Percentiles rank a stretch among this genome's conserved stretches.
Conservation (phyloP, 345 rosid genomes). For the Hirschfeldia incana region DNA sequence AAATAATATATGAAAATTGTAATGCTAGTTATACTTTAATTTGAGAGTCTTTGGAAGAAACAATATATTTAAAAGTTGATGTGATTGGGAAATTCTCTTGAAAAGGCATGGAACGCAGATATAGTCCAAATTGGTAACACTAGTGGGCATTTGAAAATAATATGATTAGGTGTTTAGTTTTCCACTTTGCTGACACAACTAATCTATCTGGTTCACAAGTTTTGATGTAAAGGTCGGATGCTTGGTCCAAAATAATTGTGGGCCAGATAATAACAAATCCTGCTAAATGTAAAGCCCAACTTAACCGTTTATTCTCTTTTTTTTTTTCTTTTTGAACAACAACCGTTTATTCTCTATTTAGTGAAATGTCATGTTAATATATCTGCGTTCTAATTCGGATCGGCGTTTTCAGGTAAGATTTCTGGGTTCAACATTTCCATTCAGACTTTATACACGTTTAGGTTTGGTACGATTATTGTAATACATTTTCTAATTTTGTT, state of each 20-base stretch:
- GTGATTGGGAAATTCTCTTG: not conserved
- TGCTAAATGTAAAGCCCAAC: not conserved
- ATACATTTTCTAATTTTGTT: not conserved
- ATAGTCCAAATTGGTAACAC: not conserved
- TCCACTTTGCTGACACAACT: not conserved
- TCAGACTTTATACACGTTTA: not conserved
- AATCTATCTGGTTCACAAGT: not conserved
- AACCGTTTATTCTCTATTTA: not conserved
- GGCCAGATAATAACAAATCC: not conserved
- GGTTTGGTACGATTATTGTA: not conserved
- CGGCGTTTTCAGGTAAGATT: not conserved
- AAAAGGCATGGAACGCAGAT: not conserved
- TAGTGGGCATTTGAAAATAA: not conserved
- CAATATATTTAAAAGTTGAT: no score
- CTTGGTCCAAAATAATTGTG: not conserved
- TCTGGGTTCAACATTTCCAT: not conserved
- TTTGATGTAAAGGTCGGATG: not conserved
- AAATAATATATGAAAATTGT: no score
- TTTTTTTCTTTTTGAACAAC: not conserved
- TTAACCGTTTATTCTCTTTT: not conserved
- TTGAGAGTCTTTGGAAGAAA: not conserved
- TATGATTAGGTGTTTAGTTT: not conserved
- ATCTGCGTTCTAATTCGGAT: not conserved
- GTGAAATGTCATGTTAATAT: not conserved
- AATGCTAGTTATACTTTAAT: not conserved